Conservation (phyloP, 805 yeast genomes). For the Saturnispora hagleri region DNA sequence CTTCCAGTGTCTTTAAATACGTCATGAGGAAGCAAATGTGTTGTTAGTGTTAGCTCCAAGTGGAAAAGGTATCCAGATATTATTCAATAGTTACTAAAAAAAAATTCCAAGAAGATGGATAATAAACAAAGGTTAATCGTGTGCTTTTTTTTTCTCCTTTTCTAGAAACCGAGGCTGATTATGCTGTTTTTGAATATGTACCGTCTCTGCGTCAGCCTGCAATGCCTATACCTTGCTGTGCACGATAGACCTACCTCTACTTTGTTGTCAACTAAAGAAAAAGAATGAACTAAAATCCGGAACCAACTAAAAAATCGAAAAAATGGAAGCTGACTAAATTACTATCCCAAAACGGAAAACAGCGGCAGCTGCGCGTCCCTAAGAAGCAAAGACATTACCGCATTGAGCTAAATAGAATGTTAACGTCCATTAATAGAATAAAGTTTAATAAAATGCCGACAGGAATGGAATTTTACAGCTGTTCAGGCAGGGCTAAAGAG, state of each 20-base stretch:
- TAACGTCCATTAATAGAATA: not conserved
- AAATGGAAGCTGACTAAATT: not conserved
- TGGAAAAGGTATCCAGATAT: not conserved
- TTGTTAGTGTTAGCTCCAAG: not conserved
- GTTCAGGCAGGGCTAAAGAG: not conserved
- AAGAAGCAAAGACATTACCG: not conserved
- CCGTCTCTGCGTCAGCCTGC: not conserved
- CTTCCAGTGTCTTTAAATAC: not conserved
- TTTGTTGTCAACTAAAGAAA: not conserved
- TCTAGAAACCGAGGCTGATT: not conserved
- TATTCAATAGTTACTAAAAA: not conserved
- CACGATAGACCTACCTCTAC: not conserved
- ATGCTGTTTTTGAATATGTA: not conserved
- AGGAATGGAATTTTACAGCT: not conserved
- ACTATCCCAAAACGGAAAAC: not conserved
- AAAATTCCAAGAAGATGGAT: not conserved
- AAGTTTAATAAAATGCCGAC: not conserved
- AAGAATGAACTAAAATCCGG: not conserved
- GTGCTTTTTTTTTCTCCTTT: not conserved
- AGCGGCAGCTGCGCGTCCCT: not conserved
- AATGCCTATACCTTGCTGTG: not conserved
- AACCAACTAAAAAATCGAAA: not conserved
- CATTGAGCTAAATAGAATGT: not conserved
- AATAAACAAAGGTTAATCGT: not conserved
- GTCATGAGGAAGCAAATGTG: not conserved